A percentile compares a stretch with the other conserved stretches of the same genome.
Evolutionary conservation across 2,329 filamentous ascomycete species (phyloP).

Genomic region (Pseudogymnoascus sp.): DNA sequence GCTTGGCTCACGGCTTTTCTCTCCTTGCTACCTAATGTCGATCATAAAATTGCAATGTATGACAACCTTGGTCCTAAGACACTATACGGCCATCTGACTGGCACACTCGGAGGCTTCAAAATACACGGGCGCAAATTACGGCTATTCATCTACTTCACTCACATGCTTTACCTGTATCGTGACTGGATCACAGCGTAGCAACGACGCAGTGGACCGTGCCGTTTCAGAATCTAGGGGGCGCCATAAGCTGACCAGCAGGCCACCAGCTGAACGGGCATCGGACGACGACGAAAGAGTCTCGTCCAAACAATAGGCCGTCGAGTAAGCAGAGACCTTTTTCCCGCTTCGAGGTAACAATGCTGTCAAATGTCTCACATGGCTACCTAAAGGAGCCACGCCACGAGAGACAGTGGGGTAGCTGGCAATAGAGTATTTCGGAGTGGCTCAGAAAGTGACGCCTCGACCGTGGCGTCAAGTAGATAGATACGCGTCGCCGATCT

Average conservation of each 20-base stretch:
- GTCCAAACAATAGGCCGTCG: background rate
- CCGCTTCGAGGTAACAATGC: background rate
- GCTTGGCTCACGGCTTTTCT: background rate
- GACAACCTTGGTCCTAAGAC: constrained; percentile 7
- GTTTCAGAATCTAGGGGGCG: background rate
- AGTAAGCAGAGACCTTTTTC: background rate
- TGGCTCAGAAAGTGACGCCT: constrained; percentile 4
- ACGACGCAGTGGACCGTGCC: background rate
- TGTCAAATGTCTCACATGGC: constrained; percentile 4
- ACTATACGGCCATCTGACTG: constrained; percentile 6
- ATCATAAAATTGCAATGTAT: constrained; percentile 7
- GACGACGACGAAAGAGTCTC: background rate
- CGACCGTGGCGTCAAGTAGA: background rate
- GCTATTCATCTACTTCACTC: background rate
- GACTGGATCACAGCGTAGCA: constrained; percentile 1
- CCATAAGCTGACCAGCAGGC: constrained; percentile 5
- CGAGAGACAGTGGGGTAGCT: background rate
- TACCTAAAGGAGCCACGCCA: constrained; percentile 5
- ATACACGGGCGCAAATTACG: constrained; percentile 4
- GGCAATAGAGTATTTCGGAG: constrained; percentile 6
- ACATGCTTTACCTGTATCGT: constrained; percentile 5
- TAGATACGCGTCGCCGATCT: constrained; percentile 3
- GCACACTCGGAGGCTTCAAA: background rate
- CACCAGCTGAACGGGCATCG: constrained; percentile 3
- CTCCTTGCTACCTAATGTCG: constrained; percentile 3